These are phyloP conservation scores for Exophiala calicioides DNA, from an alignment of 2,329 filamentous ascomycete species.

Conservation along the genomic window DNA sequence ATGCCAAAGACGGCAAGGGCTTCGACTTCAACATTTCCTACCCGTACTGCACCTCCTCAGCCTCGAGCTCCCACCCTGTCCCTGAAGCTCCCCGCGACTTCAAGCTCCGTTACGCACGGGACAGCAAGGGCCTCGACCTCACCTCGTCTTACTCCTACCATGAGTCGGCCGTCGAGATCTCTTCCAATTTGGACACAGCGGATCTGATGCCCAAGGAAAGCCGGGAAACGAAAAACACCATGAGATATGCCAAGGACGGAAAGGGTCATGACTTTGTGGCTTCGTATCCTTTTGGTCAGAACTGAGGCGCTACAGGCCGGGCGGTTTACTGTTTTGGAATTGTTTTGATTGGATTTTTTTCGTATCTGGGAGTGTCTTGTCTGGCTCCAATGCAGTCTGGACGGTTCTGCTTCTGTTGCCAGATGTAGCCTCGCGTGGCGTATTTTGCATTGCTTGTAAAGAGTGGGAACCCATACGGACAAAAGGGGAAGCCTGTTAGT, in stretches of 20 bases:
- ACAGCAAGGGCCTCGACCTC: conserved; percentile 17
- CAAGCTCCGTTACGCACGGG: conserved; percentile 18
- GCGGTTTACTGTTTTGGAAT: not conserved
- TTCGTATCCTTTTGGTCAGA: not conserved
- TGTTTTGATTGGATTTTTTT: too few species aligned
- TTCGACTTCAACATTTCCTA: conserved; percentile 14
- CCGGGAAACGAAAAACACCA: conserved; percentile 6
- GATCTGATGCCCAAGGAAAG: too few species aligned
- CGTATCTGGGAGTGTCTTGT: too few species aligned
- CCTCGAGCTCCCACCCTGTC: not conserved
- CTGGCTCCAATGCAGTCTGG: too few species aligned
- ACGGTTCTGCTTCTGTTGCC: too few species aligned
- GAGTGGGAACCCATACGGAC: too few species aligned
- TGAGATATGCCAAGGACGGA: conserved; percentile 15
- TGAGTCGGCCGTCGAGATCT: not conserved
- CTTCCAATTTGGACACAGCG: too few species aligned
- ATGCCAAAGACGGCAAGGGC: conserved; percentile 18
- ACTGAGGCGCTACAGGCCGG: too few species aligned
- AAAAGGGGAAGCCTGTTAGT: too few species aligned
- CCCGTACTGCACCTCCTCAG: conserved; percentile 5
- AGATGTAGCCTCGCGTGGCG: too few species aligned
- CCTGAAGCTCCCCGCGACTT: conserved; percentile 3
- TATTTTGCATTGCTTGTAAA: too few species aligned
- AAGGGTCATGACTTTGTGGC: conserved; percentile 2
- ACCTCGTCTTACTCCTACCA: not conserved